Percentiles rank a stretch among this genome's conserved stretches.
phyloP scores from a whole-genome alignment of 441 rosid genomes.

The Erodium chrysanthum region DNA sequence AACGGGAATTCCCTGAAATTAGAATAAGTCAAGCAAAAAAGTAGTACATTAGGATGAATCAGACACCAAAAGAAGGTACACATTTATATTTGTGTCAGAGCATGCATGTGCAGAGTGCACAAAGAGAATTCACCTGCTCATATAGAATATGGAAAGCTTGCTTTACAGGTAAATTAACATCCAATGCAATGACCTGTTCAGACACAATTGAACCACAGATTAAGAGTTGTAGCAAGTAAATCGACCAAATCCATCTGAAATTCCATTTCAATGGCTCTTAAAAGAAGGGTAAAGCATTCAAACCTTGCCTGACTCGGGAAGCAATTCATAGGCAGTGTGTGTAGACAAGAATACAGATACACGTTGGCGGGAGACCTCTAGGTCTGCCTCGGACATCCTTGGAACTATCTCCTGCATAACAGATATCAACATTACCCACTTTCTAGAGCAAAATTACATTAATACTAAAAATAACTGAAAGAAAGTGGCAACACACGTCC shows the following conservation, averaged over 20 bases:
- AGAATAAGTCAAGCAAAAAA: slow-evolving; percentile 5
- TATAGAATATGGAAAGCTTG: slow-evolving; percentile 57
- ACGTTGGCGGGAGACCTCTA: slow-evolving; percentile 42
- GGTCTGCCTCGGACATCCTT: slow-evolving; percentile 34
- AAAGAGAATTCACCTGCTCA: slow-evolving; percentile 45
- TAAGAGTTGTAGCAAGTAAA: neutral
- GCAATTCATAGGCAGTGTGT: slow-evolving; percentile 55
- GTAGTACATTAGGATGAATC: neutral
- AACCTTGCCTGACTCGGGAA: slow-evolving; percentile 79
- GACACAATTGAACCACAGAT: slow-evolving; percentile 8
- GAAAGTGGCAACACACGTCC: neutral
- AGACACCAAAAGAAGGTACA: neutral
- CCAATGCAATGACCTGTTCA: slow-evolving; percentile 52
- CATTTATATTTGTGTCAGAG: neutral
- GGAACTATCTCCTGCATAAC: slow-evolving; percentile 34
- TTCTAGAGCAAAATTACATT: slow-evolving; percentile 8
- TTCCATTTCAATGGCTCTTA: slow-evolving; percentile 13
- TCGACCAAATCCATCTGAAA: slow-evolving; percentile 4
- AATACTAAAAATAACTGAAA: neutral
- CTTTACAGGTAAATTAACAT: slow-evolving; percentile 50
- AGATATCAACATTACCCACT: slow-evolving; percentile 25
- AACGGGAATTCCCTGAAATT: slow-evolving; percentile 46
- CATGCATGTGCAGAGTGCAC: neutral
- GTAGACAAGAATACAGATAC: slow-evolving; percentile 39
- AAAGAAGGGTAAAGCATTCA: slow-evolving; percentile 30